These are phyloP conservation scores for Cladosporium sp. DNA, from an alignment of 2,329 filamentous ascomycete genomes.

Conservation along the genomic window DNA sequence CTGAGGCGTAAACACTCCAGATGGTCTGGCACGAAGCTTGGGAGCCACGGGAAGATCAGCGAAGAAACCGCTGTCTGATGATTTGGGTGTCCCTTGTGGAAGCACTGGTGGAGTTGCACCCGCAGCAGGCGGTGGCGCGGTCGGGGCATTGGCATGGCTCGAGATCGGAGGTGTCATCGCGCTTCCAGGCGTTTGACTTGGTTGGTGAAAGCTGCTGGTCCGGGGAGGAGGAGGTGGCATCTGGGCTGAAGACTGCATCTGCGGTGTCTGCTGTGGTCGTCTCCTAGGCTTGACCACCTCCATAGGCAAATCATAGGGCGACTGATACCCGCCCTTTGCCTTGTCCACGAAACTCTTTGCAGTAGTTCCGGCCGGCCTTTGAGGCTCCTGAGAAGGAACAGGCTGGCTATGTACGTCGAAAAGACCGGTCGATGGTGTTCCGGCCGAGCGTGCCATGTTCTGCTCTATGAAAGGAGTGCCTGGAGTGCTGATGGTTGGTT, in stretches of 20 bases:
- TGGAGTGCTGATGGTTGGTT: constrained; percentile 15
- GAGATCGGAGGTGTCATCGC: constrained; percentile 14
- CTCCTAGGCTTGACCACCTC: constrained; percentile 71
- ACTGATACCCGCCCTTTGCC: constrained; percentile 85
- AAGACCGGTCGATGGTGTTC: constrained; percentile 31
- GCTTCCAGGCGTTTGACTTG: constrained; percentile 5
- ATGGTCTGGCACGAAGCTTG: constrained; percentile 34
- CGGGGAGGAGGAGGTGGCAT: constrained; percentile 51
- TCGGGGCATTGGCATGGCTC: constrained; percentile 14
- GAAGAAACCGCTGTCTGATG: constrained; percentile 44
- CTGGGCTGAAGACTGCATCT: constrained; percentile 10
- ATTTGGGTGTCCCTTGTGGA: constrained; percentile 23
- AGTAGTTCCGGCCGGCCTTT: constrained; percentile 43
- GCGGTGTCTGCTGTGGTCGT: constrained; percentile 48
- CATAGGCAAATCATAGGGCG: constrained; percentile 91
- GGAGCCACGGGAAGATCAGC: constrained; percentile 43
- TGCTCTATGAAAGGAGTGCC: constrained; percentile 19
- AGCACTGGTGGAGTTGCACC: constrained; percentile 15
- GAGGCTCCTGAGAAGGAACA: constrained; percentile 12
- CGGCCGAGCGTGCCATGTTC: constrained; percentile 25
- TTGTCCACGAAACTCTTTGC: constrained; percentile 84
- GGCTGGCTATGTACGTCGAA: constrained; percentile 28
- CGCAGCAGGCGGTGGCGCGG: constrained; percentile 32
- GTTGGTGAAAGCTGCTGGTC: constrained; percentile 54
- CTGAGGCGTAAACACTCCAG: constrained; percentile 26